These are phyloP conservation scores for Aureobasidium namibiae DNA, from an alignment of 2,329 filamentous ascomycete genomes.

Conservation along the genomic window DNA sequence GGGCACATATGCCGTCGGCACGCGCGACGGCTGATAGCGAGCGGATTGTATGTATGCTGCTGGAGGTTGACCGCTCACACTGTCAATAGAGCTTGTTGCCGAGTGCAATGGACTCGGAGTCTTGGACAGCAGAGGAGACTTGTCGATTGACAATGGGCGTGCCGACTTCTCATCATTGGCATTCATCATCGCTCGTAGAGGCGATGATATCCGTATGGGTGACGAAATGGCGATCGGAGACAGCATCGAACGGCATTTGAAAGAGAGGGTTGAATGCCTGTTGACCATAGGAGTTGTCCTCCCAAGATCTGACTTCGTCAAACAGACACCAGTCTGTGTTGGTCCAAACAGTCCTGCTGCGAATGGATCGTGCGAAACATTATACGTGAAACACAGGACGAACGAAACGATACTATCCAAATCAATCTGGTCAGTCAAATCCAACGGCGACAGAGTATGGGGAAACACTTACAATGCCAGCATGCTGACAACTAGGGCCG, in stretches of 20 bases:
- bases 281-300: neutral
- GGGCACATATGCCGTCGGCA: neutral
- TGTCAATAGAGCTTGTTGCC: neutral
- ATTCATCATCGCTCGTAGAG: neutral
- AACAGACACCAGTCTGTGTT: neutral
- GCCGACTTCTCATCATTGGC: neutral
- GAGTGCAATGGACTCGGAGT: neutral
- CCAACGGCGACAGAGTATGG: neutral
- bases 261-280: neutral
- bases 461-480: neutral
- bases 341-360: conserved; percentile 6
- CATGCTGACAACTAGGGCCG: neutral
- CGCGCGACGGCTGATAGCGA: neutral
- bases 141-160: neutral
- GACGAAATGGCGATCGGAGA: neutral
- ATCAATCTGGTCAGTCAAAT: neutral
- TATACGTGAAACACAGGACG: conserved; percentile 2
- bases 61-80: neutral
- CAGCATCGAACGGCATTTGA: conserved; percentile 3
- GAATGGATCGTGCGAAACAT: neutral
- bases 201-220: neutral
- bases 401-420: neutral
- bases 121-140: neutral
- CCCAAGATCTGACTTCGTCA: neutral
- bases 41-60: neutral